These are phyloP conservation scores for Gossypium sturtianum DNA, from an alignment of 345 rosid genomes.

Conservation along the genomic window DNA sequence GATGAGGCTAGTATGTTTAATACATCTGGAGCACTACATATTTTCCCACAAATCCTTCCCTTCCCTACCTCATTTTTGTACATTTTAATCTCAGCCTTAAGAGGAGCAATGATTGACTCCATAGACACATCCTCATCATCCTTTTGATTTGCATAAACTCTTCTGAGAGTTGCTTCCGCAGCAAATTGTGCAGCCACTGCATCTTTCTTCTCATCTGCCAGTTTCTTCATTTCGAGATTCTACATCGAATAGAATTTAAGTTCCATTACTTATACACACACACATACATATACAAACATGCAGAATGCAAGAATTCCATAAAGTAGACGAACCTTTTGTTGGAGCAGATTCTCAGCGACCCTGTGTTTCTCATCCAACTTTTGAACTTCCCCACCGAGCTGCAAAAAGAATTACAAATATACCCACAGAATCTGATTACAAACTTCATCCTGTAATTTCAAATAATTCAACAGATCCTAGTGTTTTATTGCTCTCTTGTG, in stretches of 20 bases:
- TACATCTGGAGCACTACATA: neutral
- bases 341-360: conserved; percentile 44
- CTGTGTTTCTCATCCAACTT: conserved; percentile 52
- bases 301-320: neutral
- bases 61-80: conserved; percentile 61
- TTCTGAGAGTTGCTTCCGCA: conserved; percentile 77
- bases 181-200: conserved; percentile 83
- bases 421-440: neutral
- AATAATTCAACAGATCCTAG: neutral
- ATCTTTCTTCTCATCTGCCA: conserved; percentile 63
- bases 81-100: conserved; percentile 76
- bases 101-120: conserved; percentile 71
- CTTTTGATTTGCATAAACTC: conserved; percentile 59
- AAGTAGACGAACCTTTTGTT: conserved; percentile 48
- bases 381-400: conserved; percentile 47
- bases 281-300: neutral
- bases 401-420: conserved; percentile 15
- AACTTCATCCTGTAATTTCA: neutral
- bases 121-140: conserved; percentile 62
- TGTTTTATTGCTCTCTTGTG: too few relatives aligned
- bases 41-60: neutral
- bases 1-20: neutral
- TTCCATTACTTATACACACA: neutral
- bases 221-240: conserved; percentile 74
- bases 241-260: conserved; percentile 21